A percentile compares a stretch with the other conserved stretches of the same genome.
Evolutionary conservation across 176 grass and related monocot species (phyloP).

Genomic region (Secale cereale): DNA sequence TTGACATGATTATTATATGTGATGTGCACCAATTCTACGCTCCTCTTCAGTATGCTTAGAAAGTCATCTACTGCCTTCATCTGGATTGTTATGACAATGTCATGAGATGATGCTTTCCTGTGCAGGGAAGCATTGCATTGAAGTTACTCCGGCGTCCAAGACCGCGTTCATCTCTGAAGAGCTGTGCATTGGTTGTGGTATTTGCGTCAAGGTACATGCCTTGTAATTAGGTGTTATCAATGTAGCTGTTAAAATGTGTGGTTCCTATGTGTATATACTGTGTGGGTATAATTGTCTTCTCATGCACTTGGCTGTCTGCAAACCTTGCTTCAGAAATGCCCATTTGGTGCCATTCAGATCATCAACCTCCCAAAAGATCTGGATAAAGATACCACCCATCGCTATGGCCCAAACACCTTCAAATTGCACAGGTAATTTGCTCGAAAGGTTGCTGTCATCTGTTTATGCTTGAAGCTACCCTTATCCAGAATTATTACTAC

Average conservation of each 20-base stretch:
- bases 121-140: constrained; percentile 83
- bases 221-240: neutral
- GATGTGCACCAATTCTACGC: neutral
- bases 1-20: neutral
- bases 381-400: constrained; percentile 82
- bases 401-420: constrained; percentile 85
- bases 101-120: neutral
- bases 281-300: neutral
- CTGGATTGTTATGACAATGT: neutral
- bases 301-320: neutral
- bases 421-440: constrained; percentile 62
- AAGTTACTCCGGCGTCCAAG: constrained; percentile 53
- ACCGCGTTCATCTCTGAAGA: constrained; percentile 90
- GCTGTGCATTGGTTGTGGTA: constrained; percentile 82
- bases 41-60: neutral
- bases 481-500: constrained; percentile 13
- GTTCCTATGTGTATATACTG: neutral
- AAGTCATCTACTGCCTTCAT: neutral
- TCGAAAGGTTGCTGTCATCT: neutral
- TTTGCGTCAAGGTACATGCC: constrained; percentile 70
- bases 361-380: constrained; percentile 87
- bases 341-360: constrained; percentile 89
- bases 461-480: neutral
- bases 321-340: constrained; percentile 68
- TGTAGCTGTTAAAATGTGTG: neutral